A percentile compares a stretch with the other conserved stretches of the same genome.
phyloP scores from a whole-genome alignment of 768 basidiomycete species.

The Leccinum boreale region DNA sequence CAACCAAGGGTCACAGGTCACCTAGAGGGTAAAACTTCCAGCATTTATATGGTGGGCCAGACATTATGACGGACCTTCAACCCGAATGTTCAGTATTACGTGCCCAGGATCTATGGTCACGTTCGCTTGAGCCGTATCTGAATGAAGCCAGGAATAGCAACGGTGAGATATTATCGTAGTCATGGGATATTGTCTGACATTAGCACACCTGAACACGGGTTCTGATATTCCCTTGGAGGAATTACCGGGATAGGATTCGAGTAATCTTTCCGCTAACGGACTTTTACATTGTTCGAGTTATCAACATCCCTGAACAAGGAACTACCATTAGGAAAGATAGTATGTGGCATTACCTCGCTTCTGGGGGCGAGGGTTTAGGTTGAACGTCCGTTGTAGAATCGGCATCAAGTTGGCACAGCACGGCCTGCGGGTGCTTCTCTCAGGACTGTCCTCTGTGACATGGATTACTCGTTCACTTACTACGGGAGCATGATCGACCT shows the following conservation, averaged over 20 bases:
- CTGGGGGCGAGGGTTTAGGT: conserved; percentile 68
- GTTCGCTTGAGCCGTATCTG: conserved; percentile 5
- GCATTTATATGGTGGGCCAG: conserved; percentile 2
- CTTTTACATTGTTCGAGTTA: not conserved
- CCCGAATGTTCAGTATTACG: not conserved
- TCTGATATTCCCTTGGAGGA: not conserved
- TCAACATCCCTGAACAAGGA: conserved; percentile 13
- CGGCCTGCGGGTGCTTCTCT: conserved; percentile 35
- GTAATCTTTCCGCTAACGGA: too few relatives aligned
- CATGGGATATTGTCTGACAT: conserved; percentile 11
- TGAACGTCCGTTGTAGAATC: conserved; percentile 54
- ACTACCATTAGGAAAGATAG: conserved; percentile 53
- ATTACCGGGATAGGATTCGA: not conserved
- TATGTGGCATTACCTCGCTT: conserved; percentile 67
- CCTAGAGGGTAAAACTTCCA: not conserved
- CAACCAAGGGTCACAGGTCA: not conserved
- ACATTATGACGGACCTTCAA: conserved; percentile 1
- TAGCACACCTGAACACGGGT: conserved; percentile 1
- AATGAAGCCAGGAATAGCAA: conserved; percentile 5
- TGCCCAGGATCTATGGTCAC: conserved; percentile 4
- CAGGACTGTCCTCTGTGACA: conserved; percentile 6
- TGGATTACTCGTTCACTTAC: not conserved
- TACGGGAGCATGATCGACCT: not conserved
- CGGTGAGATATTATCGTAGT: conserved; percentile 12
- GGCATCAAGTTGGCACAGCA: conserved; percentile 24